These are phyloP conservation scores for Malassezia psittaci DNA, from an alignment of 1,284 basidiomycete species.

Conservation along the genomic window DNA sequence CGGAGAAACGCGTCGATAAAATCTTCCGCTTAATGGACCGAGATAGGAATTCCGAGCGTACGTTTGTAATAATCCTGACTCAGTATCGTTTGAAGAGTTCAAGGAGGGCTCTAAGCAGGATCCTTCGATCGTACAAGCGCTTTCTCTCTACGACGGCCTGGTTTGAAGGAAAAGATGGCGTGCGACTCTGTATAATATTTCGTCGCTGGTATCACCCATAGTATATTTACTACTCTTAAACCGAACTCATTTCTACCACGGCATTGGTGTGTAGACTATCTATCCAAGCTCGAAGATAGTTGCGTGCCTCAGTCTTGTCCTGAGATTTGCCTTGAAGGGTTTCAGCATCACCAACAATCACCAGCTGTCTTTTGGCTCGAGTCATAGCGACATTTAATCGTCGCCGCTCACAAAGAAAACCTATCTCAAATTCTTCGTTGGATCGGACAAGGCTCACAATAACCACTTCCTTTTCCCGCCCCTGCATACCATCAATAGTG, in stretches of 20 bases:
- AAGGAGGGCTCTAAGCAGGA: constrained; percentile 47
- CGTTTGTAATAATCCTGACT: constrained; percentile 9
- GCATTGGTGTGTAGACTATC: constrained; percentile 16
- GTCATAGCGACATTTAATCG: constrained; percentile 46
- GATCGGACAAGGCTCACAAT: constrained; percentile 35
- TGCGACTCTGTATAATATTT: background rate
- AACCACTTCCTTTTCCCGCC: constrained; percentile 42
- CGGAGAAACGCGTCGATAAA: constrained; percentile 61
- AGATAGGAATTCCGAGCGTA: constrained; percentile 45
- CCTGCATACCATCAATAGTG: constrained; percentile 44
- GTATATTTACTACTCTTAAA: background rate
- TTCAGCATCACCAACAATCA: constrained; percentile 37
- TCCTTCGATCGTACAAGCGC: constrained; percentile 44
- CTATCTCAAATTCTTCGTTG: constrained; percentile 32
- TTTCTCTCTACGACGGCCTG: constrained; percentile 38
- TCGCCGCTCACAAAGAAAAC: constrained; percentile 38
- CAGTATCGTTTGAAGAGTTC: constrained; percentile 47
- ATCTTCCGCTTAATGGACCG: constrained; percentile 46
- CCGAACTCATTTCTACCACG: constrained; percentile 13
- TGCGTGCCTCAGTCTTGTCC: constrained; percentile 4
- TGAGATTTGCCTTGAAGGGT: constrained; percentile 21
- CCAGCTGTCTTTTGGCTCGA: constrained; percentile 38
- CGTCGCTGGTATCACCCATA: background rate
- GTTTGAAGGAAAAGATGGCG: background rate
- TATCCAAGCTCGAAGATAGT: constrained; percentile 18